Evolutionary conservation across 2,329 filamentous ascomycete genomes (phyloP).

Genomic region (Tolypocladium paradoxum): DNA sequence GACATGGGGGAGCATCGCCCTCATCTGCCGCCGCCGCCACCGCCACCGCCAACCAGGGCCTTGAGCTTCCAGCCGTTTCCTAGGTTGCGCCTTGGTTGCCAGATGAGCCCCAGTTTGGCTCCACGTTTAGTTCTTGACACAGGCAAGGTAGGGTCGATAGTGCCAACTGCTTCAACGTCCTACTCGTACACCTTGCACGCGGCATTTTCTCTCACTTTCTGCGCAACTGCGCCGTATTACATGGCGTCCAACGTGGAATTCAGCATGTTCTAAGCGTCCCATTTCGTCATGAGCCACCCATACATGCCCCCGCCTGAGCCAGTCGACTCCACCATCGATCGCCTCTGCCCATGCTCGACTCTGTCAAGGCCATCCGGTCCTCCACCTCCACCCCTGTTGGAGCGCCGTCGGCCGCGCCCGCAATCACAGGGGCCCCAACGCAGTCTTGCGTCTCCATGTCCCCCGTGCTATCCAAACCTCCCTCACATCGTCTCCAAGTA

Average conservation of each 20-base stretch:
- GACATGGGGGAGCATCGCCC: too few relatives aligned
- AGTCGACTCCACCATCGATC: background rate
- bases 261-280: background rate
- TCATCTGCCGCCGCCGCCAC: background rate
- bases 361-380: background rate
- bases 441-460: background rate
- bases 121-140: background rate
- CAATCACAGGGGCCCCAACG: background rate
- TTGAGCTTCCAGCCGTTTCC: too few relatives aligned
- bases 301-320: background rate
- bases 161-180: background rate
- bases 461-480: background rate
- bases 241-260: background rate
- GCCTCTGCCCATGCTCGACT: background rate
- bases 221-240: background rate
- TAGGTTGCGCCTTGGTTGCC: too few relatives aligned
- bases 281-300: background rate
- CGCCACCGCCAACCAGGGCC: too few relatives aligned
- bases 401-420: background rate
- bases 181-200: background rate
- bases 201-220: background rate
- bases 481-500: background rate
- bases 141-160: background rate
- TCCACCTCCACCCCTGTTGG: background rate
- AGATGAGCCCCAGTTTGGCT: too few relatives aligned